A percentile compares a stretch with the other conserved stretches of the same genome.
Evolutionary conservation across 768 basidiomycete genomes (phyloP).

Genomic region (Lactarius tabidus): DNA sequence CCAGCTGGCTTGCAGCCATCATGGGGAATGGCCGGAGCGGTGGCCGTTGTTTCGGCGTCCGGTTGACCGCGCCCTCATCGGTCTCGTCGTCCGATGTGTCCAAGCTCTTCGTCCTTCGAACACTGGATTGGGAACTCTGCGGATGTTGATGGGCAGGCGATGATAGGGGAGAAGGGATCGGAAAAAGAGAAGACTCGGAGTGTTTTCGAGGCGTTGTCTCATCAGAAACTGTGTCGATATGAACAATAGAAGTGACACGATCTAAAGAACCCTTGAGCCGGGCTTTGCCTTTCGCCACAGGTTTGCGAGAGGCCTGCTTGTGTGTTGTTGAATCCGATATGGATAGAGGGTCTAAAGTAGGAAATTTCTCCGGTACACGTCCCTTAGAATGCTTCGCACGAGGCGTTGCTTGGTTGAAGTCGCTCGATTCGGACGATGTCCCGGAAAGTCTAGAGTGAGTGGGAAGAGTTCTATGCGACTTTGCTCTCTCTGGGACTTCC

Average conservation of each 20-base stretch:
- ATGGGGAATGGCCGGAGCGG: constrained; percentile 24
- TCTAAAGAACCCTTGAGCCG: not conserved
- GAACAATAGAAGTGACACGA: not conserved
- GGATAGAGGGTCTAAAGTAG: constrained; percentile 10
- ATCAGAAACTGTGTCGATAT: not conserved
- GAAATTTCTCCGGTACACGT: constrained; percentile 1
- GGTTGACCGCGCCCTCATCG: constrained; percentile 14
- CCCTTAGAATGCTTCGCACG: constrained; percentile 7
- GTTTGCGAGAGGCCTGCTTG: not conserved
- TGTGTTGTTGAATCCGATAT: constrained; percentile 1
- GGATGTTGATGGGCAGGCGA: constrained; percentile 13
- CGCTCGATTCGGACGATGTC: constrained; percentile 10
- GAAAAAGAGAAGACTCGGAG: constrained; percentile 18
- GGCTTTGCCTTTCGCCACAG: not conserved
- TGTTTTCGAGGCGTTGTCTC: constrained; percentile 3
- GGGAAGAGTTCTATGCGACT: constrained; percentile 2
- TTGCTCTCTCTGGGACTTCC: not conserved
- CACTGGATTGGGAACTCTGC: not conserved
- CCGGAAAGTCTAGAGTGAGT: not conserved
- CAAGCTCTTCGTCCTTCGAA: constrained; percentile 6
- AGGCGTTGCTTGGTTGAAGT: constrained; percentile 15
- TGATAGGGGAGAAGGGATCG: constrained; percentile 22
- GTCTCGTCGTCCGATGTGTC: not conserved
- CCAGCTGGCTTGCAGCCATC: constrained; percentile 13
- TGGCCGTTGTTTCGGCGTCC: not conserved